Base-by-base conservation (phyloP, 306 rosid genomes). In the Vigna trinervia region DNA sequence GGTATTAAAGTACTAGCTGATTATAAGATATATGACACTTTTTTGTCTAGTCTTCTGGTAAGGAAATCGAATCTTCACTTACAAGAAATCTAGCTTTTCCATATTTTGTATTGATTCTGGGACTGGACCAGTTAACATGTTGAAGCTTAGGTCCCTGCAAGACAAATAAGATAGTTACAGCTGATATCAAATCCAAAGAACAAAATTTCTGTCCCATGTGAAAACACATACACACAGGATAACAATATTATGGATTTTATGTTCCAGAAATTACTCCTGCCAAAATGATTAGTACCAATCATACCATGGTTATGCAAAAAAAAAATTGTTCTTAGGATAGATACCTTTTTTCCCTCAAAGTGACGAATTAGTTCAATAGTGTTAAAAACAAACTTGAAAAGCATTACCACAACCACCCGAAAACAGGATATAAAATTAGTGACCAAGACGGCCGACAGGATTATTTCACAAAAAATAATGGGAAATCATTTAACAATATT, bases 81-180 rank as follows among this genome's bases (percentile, higher is more conserved):
- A 91, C 98, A 91, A 32, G 78, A 48, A 61, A 53, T 82, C 0
- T 36, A 86, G 74, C 1, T 0, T 14, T 3, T 4, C 1, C 36
- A 66, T 62, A 23, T 8, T 5, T 58, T 65, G 19, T 57, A 88
- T 26, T 43, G 82, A 14, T 9, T 30, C 39, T 57, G 93, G 98
- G 80, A 94, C 78, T 47, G 70, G 17, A 83, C 91, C 97, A 5
- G 82, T 90, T 82, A 94, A 75, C 80, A 34, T 86, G 75, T 94
- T 94, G 86, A 88, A 94, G 88, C 98, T 94, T 78, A 94, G 71
- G 72, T 94, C 98, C 72, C 97, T 94, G 73, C 47, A 81, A 78
- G 72, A 61, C 62, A 58, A 73, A 32, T 8, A 51, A 34, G n/a
- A 36, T 65, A 47, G 12, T 43, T 39, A 46, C 52, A 32, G 1